Conservation (phyloP, 2,329 filamentous ascomycete species). For the Grosmannia penicillata region DNA sequence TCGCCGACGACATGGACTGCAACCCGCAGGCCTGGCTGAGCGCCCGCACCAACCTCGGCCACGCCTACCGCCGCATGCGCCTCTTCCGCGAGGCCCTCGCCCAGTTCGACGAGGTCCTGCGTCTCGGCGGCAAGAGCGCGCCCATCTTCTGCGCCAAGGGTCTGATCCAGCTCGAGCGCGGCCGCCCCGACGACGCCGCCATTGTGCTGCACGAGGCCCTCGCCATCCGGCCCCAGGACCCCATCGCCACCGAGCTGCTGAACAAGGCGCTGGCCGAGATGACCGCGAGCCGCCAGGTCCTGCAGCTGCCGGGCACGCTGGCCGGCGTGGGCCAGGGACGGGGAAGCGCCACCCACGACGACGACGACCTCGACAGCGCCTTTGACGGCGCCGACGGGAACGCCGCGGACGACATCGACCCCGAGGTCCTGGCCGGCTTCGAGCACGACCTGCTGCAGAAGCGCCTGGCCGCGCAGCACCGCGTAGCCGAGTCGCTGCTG, state of each 20-base stretch:
- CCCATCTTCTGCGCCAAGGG: conserved; percentile 72
- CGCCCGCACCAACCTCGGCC: conserved; percentile 76
- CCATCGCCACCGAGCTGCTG: conserved; percentile 65
- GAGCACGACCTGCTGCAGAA: conserved; percentile 35
- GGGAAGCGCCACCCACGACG: neutral
- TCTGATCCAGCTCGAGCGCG: conserved; percentile 67
- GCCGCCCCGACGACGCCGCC: conserved; percentile 61
- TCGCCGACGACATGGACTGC: conserved; percentile 68
- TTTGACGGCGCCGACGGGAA: neutral
- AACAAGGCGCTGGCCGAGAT: conserved; percentile 56
- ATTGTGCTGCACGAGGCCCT: conserved; percentile 73
- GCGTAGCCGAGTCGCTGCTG: conserved; percentile 13
- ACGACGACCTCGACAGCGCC: neutral
- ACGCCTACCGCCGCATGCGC: conserved; percentile 64
- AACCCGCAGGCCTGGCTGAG: conserved; percentile 72
- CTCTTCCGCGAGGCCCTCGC: conserved; percentile 56
- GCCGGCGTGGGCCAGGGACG: conserved; percentile 1
- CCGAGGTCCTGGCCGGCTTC: conserved; percentile 29
- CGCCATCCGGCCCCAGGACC: conserved; percentile 64
- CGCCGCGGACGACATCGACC: conserved; percentile 10
- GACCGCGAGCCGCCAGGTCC: conserved; percentile 22
- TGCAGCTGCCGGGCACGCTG: conserved; percentile 4
- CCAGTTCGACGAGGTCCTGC: conserved; percentile 76
- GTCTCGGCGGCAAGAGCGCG: conserved; percentile 66
- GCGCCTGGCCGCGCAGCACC: conserved; percentile 27